Conservation (phyloP, 2,329 filamentous ascomycete species). For the Nectriaceae sp. region DNA sequence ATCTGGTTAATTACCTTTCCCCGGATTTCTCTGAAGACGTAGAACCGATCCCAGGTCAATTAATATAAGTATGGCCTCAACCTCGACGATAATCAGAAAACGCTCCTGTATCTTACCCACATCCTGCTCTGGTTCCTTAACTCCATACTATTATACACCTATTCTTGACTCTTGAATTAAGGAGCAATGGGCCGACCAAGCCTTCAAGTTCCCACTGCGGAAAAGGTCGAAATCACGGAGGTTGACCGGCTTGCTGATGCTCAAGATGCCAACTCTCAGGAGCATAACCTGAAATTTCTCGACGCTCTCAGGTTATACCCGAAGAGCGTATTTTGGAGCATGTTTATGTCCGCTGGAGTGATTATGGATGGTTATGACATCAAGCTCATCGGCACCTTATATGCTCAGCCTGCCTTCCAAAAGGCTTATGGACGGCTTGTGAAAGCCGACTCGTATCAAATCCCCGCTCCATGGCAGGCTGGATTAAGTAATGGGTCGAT, state of each 20-base stretch:
- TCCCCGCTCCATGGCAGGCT: conserved; percentile 45
- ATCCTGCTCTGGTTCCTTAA: too few species aligned
- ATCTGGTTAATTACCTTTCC: too few species aligned
- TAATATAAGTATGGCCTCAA: too few species aligned
- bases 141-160: too few species aligned
- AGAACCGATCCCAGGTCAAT: too few species aligned
- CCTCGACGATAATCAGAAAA: too few species aligned
- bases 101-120: too few species aligned
- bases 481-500: conserved; percentile 17
- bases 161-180: too few species aligned
- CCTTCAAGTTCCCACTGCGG: too few species aligned
- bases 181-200: too few species aligned
- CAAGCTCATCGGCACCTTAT: conserved; percentile 36
- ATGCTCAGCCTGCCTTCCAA: conserved; percentile 31
- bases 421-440: conserved; percentile 28
- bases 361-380: conserved; percentile 35
- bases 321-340: conserved; percentile 15
- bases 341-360: conserved; percentile 21
- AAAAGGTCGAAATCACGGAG: too few species aligned
- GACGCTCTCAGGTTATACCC: conserved; percentile 1
- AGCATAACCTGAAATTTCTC: not conserved
- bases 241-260: not conserved
- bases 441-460: conserved; percentile 32
- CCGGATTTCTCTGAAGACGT: too few species aligned
- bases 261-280: not conserved